These are phyloP conservation scores for Phyllostachys edulis DNA, from an alignment of 176 grass and related monocot species.

Conservation along the genomic window DNA sequence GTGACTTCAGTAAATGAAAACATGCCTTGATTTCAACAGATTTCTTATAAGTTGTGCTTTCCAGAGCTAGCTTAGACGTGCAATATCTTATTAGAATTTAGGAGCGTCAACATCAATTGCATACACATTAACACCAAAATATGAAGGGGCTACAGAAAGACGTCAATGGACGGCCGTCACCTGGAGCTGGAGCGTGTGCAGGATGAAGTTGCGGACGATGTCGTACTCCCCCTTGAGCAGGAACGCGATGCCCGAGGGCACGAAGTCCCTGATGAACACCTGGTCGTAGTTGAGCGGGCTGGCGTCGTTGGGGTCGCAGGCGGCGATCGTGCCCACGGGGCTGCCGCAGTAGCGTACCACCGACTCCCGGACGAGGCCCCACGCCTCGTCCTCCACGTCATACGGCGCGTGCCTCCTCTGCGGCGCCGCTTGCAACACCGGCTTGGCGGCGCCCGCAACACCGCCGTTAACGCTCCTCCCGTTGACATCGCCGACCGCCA, in stretches of 20 bases:
- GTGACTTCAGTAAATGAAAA: background rate
- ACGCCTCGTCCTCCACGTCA: constrained; percentile 63
- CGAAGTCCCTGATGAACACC: constrained; percentile 88
- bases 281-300: constrained; percentile 86
- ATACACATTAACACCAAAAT: background rate
- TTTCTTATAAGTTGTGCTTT: background rate
- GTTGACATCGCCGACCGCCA: constrained; percentile 28
- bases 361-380: constrained; percentile 67
- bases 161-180: background rate
- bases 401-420: background rate
- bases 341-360: constrained; percentile 74
- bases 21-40: background rate
- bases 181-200: constrained; percentile 95
- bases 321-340: constrained; percentile 85
- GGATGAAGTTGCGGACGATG: constrained; percentile 91
- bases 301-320: constrained; percentile 72
- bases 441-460: background rate
- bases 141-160: background rate
- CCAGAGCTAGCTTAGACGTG: background rate
- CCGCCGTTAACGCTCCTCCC: constrained; percentile 20
- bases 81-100: background rate
- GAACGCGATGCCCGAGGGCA: constrained; percentile 84
- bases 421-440: background rate
- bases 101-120: background rate
- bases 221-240: constrained; percentile 89